phyloP scores from a whole-genome alignment of 257 asterid species.

The Apocynum venetum region DNA sequence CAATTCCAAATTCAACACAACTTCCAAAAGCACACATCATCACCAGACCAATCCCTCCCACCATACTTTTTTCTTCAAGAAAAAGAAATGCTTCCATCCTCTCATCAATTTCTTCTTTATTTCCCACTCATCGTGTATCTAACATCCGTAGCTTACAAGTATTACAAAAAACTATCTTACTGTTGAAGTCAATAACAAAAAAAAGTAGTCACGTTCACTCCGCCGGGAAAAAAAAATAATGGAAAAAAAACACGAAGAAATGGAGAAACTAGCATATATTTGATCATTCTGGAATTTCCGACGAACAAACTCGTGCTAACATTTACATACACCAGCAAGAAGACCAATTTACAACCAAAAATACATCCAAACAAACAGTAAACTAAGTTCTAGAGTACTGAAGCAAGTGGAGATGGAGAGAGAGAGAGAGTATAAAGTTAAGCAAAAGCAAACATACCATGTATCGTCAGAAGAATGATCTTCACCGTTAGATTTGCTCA shows the following conservation, averaged over 20 bases:
- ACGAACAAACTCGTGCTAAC: neutral
- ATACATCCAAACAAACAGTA: neutral
- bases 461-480: conserved; percentile 63
- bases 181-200: neutral
- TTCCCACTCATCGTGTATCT: neutral
- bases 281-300: neutral
- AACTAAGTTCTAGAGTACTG: neutral
- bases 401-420: neutral
- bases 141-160: neutral
- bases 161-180: neutral
- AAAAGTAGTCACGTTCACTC: neutral
- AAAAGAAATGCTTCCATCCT: neutral
- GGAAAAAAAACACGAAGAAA: neutral
- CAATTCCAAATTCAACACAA: neutral
- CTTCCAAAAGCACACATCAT: neutral
- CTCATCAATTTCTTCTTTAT: neutral
- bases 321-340: neutral
- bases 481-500: conserved; percentile 42
- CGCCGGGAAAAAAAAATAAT: neutral
- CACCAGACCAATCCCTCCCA: neutral
- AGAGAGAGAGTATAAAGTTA: neutral
- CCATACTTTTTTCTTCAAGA: neutral
- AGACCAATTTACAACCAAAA: neutral
- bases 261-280: neutral
- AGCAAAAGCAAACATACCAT: conserved; percentile 39